These are phyloP conservation scores for Phaeosphaeria sp. DNA, from an alignment of 2,329 filamentous ascomycete species.

Conservation along the genomic window DNA sequence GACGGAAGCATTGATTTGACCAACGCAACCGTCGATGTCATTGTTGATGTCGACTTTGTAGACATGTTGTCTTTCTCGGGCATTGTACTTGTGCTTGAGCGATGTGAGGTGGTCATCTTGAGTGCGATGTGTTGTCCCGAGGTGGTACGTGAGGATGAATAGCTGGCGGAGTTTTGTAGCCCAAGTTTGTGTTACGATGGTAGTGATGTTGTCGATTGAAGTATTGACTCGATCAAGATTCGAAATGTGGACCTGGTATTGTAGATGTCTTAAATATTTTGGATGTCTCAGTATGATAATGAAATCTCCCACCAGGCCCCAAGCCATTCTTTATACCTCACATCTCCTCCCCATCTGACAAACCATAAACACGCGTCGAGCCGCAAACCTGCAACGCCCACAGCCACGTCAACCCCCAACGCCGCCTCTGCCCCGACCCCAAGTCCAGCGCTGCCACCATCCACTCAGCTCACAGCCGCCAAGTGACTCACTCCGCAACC, in stretches of 20 bases:
- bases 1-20: conserved; percentile 30
- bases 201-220: not conserved
- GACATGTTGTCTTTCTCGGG: conserved; percentile 23
- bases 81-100: conserved; percentile 1
- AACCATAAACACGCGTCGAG: not conserved
- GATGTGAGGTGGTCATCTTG: conserved; percentile 9
- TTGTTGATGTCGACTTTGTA: conserved; percentile 30
- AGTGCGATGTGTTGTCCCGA: not conserved
- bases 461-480: not conserved
- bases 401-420: not conserved
- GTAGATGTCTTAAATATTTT: not conserved
- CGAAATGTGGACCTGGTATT: not conserved
- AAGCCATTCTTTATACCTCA: conserved; percentile 3
- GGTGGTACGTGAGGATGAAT: not conserved
- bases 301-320: not conserved
- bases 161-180: too few species aligned
- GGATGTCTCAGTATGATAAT: not conserved
- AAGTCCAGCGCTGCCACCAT: not conserved
- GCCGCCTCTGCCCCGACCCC: not conserved
- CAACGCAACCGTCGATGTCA: conserved; percentile 5
- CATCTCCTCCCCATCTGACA: not conserved
- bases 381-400: not conserved
- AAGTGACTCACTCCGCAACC: conserved; percentile 5
- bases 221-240: not conserved
- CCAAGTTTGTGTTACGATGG: too few species aligned